Evolutionary conservation across 2,329 filamentous ascomycete genomes (phyloP).

Genomic region (Ophiostoma piceae): DNA sequence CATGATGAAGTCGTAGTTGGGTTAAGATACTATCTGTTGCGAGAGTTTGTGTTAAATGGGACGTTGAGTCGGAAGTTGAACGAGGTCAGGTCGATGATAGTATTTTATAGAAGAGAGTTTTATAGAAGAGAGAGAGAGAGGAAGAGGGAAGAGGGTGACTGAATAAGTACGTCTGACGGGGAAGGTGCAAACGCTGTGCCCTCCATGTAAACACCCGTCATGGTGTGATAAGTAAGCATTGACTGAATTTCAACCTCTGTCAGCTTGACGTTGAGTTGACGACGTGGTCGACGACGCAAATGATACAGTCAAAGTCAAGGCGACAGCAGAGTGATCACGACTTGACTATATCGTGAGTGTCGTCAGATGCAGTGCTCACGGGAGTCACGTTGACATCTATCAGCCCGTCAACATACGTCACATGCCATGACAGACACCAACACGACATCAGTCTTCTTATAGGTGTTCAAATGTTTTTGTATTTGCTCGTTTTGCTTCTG

Average conservation of each 20-base stretch:
- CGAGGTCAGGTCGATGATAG: neutral
- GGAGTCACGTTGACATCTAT: too few species aligned
- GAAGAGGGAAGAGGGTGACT: neutral
- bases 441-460: neutral
- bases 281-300: neutral
- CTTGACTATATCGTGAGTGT: neutral
- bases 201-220: neutral
- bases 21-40: neutral
- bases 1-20: conserved; percentile 46
- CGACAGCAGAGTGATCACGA: neutral
- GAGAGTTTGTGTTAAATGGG: neutral
- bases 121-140: neutral
- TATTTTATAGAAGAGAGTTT: neutral
- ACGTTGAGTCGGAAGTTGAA: neutral
- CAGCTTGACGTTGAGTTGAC: neutral
- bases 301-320: neutral
- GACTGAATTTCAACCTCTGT: neutral
- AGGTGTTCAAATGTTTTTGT: neutral
- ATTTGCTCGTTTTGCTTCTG: neutral
- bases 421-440: neutral
- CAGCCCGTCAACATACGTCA: neutral
- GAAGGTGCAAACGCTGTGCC: conserved; percentile 13
- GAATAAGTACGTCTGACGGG: neutral
- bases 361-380: neutral
- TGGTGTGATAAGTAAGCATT: neutral